A percentile compares a stretch with the other conserved stretches of the same genome.
Evolutionary conservation across 1,284 basidiomycete species (phyloP).

Genomic region (Takashimella koratensis): DNA sequence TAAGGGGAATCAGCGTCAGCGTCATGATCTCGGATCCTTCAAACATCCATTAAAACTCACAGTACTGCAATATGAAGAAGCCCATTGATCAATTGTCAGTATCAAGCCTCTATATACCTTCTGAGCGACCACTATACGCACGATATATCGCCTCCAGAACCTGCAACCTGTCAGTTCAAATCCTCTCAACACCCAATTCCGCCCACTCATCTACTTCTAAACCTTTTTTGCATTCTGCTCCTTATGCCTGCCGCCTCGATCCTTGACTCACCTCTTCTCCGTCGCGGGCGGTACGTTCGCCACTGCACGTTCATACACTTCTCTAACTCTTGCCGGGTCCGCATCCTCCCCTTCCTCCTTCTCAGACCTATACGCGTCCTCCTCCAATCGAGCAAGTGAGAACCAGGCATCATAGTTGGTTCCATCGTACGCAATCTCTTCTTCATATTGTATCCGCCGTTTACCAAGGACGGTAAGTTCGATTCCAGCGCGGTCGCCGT

Average conservation of each 20-base stretch:
- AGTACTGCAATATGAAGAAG: slow-evolving; percentile 18
- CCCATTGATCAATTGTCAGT: too few relatives aligned
- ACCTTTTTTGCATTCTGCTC: not conserved
- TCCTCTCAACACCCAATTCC: too few relatives aligned
- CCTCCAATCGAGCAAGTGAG: slow-evolving; percentile 90
- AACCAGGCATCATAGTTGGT: slow-evolving; percentile 99
- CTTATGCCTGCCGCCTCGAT: not conserved
- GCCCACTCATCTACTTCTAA: too few relatives aligned
- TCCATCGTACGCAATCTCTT: slow-evolving; percentile 80
- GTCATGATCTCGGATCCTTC: too few relatives aligned
- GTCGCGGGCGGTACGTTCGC: slow-evolving; percentile 81
- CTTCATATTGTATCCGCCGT: slow-evolving; percentile 94
- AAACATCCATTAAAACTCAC: slow-evolving; percentile 26
- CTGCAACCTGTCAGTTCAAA: slow-evolving; percentile 60
- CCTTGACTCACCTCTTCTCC: slow-evolving; percentile 51
- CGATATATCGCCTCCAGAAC: slow-evolving; percentile 94
- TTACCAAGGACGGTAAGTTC: slow-evolving; percentile 95
- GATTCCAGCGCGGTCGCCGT: slow-evolving; percentile 80
- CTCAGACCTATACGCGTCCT: slow-evolving; percentile 73
- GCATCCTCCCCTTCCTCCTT: slow-evolving; percentile 68
- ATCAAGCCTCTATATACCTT: too few relatives aligned
- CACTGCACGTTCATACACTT: slow-evolving; percentile 96
- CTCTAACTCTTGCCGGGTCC: slow-evolving; percentile 63
- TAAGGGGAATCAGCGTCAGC: slow-evolving; percentile 8
- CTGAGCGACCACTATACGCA: too few relatives aligned